Evolutionary conservation across 2,329 filamentous ascomycete species (phyloP).

Genomic region (Colletotrichum incanum): DNA sequence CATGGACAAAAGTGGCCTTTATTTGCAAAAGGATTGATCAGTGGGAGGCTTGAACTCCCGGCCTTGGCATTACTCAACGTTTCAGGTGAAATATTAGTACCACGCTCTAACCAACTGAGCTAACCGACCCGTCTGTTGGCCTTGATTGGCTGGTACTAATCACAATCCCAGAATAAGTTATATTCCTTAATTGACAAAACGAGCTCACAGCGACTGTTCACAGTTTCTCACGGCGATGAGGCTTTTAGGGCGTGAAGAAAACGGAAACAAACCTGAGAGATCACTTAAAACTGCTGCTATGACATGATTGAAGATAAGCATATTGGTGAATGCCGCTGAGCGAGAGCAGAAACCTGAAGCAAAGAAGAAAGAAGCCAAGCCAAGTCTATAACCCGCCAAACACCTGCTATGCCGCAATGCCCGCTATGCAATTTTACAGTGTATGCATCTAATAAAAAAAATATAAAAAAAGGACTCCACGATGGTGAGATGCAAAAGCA

Average conservation of each 20-base stretch:
- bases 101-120: conserved; percentile 44
- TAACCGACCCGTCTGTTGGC: conserved; percentile 27
- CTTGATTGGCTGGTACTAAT: conserved; percentile 5
- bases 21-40: conserved; percentile 21
- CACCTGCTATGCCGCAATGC: not conserved
- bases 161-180: fast-evolving
- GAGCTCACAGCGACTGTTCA: no score
- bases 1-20: not conserved
- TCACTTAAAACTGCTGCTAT: not conserved
- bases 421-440: conserved; percentile 1
- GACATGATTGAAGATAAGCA: not conserved
- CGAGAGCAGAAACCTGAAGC: not conserved
- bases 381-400: not conserved
- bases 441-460: not conserved
- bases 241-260: not conserved
- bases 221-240: not conserved
- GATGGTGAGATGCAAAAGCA: not conserved
- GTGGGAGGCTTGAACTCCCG: conserved; percentile 44
- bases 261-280: not conserved
- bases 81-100: conserved; percentile 38
- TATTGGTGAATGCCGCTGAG: not conserved
- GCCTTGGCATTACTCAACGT: conserved; percentile 40
- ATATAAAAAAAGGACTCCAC: no score
- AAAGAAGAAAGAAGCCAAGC: not conserved
- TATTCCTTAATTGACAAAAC: not conserved